Evolutionary conservation across 768 basidiomycete genomes (phyloP), one percentile per base, ranked within the genome.

Genomic region (Albatrellus ellisii): DNA sequence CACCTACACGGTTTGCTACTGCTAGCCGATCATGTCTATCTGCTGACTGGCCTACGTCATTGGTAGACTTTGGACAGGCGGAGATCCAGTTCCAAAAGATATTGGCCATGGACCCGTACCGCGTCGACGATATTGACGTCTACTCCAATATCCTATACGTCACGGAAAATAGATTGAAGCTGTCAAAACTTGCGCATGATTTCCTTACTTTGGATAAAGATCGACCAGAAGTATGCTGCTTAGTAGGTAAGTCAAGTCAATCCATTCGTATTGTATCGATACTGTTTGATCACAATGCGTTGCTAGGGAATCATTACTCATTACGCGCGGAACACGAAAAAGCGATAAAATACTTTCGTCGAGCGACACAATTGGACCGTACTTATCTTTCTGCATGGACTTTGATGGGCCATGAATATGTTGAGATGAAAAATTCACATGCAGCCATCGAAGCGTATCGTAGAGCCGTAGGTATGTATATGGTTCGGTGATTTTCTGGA

Each of bases 351-450:
- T 97, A 97, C 61, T 98, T 98, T 62, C 73, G 82, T 48, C 74
- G 92, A 45, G 90, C 94, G 6, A 85, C 91, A n/a, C 82, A 92
- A 54, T 74, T 99, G 36, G 92, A 99, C 59, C 75, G 86, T 42
- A 91, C 85, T 2, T 98, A 91, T 61, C 70, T 98, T 34, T 86
- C 91, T 6, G 95, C 95, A 4, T 99, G 95, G 95, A 98, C 94
- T 4, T 64, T 99, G 48, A 91, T 99, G 89, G 95, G 95, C 1
- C 95, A 99, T 55, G 95, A 98, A 61, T 97, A 86, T 53, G 85
- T 99, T 33, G 95, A 99, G 63, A 80, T 95, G 80, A 98, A 98
- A 64, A 98, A 99, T 59, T 90, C 90, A 4, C 92, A 98, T 67
- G 95, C 95, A 2, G 94, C 95, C 12, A 95, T 98, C 42, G 95